A percentile compares a stretch with the other conserved stretches of the same genome.
Conservation (phyloP, 768 basidiomycete species). For the Lepiota brunneoincarnata region DNA sequence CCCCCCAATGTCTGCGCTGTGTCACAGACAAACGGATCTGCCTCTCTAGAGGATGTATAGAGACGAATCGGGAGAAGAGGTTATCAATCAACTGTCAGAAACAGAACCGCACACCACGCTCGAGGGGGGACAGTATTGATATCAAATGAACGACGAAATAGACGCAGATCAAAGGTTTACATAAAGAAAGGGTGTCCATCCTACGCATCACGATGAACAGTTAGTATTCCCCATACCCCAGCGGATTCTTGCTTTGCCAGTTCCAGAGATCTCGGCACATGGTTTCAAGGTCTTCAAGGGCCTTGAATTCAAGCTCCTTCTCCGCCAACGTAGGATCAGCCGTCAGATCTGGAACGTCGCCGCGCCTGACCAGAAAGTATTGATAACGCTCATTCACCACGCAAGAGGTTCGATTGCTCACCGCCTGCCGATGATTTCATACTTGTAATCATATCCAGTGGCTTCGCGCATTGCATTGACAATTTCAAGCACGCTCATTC, state of each 20-base stretch:
- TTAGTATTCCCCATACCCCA: slow-evolving; percentile 56
- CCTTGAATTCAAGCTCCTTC: slow-evolving; percentile 91
- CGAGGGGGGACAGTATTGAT: neutral
- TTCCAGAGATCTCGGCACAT: slow-evolving; percentile 99
- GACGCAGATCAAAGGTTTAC: neutral
- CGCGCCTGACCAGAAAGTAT: slow-evolving; percentile 52
- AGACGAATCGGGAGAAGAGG: neutral
- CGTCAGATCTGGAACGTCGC: slow-evolving; percentile 95
- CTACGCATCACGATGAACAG: neutral
- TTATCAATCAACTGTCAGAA: no score
- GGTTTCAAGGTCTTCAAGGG: slow-evolving; percentile 73
- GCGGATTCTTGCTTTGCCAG: slow-evolving; percentile 93
- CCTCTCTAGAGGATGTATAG: neutral
- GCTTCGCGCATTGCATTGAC: slow-evolving; percentile 92
- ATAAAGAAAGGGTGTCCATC: neutral
- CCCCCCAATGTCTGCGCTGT: neutral
- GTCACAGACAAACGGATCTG: no score
- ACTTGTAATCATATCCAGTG: slow-evolving; percentile 84
- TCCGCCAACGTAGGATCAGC: slow-evolving; percentile 91
- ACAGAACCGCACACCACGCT: no score
- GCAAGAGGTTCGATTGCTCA: slow-evolving; percentile 33
- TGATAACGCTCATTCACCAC: neutral
- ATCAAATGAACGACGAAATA: neutral
- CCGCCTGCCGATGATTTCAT: slow-evolving; percentile 89
- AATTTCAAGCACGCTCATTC: slow-evolving; percentile 91